Evolutionary conservation across 495 filamentous ascomycete genomes (phyloP).

Genomic region (Neurospora intermedia): DNA sequence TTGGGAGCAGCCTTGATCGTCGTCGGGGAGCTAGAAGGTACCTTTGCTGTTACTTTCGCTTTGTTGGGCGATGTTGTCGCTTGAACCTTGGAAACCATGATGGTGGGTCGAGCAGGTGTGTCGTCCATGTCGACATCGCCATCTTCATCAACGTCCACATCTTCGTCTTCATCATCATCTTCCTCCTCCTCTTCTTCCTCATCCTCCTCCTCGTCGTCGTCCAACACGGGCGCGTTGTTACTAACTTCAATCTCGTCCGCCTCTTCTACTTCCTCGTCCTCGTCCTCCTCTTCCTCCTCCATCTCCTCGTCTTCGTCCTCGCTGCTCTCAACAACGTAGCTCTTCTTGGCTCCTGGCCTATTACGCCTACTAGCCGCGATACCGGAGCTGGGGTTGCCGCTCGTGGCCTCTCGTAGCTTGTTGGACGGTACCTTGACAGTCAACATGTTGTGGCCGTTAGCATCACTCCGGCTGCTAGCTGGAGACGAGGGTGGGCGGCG

Average conservation of each 20-base stretch:
- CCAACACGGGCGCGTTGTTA: conserved; percentile 23
- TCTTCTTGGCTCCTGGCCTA: conserved; percentile 53
- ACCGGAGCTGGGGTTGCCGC: conserved; percentile 44
- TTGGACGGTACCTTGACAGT: conserved; percentile 77
- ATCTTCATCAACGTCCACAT: conserved; percentile 40
- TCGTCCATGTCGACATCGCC: conserved; percentile 37
- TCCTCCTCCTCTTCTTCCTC: conserved; percentile 16
- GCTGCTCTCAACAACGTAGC: conserved; percentile 52
- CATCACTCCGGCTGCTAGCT: conserved; percentile 34
- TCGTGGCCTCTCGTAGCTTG: conserved; percentile 71
- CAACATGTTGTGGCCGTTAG: conserved; percentile 52
- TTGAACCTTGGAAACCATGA: conserved; percentile 32
- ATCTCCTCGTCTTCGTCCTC: conserved; percentile 41
- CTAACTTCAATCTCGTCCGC: conserved; percentile 30
- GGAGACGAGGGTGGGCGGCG: conserved; percentile 41
- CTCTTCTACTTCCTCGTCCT: conserved; percentile 25
- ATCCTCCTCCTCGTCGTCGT: conserved; percentile 6
- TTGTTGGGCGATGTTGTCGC: conserved; percentile 14
- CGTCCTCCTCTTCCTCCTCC: conserved; percentile 33
- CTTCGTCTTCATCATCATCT: conserved; percentile 21
- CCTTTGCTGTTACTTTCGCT: conserved; percentile 7
- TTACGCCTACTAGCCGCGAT: conserved; percentile 51
- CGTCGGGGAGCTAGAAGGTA: conserved; percentile 1
- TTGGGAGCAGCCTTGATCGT: conserved; percentile 11
- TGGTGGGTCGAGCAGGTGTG: conserved; percentile 25